Base-by-base conservation (phyloP, 2,329 filamentous ascomycete genomes). In the Mycosphaerella arachidis region DNA sequence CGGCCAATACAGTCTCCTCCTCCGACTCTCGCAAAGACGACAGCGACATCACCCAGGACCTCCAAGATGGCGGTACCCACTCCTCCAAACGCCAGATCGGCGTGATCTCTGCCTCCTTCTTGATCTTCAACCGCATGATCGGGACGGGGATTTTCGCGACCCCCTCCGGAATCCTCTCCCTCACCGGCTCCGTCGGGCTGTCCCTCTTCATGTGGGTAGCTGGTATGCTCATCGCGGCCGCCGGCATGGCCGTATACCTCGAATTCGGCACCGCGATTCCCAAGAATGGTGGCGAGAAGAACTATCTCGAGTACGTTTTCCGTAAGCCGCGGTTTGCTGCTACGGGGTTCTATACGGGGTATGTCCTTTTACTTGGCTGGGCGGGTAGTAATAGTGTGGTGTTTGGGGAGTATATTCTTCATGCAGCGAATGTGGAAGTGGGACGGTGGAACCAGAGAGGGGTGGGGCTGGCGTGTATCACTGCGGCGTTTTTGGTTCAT, bases 321-420 rank as follows among this genome's bases (percentile, higher is more conserved):
- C 79, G 82, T 37, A 81, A 77, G 65, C 86, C 86, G 1, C 79
- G 77, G 66, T 87, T 87, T 69, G 78, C 88, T 8, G 80, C 79
- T 50, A 88, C 85, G 7, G 81, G 79, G 13, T 75, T 87, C 57
- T 88, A 86, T 72, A 73, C 74, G 27, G 80, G 82, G 31, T 87
- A 88, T 62, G 82, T 86, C 12, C 68, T 89, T 29, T 78, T 89
- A 1, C 80, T 88, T 18, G 84, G 75, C 12, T 88, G 85, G 84
- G 84, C 85, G 0, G 83, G 83, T 6, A 83, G 83, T 13, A 89
- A 89, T 72, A 87, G 83, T 0, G 84, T 90, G 63, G 81, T 89
- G 43, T 89, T 90, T 64, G 86, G 86, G 61, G 85, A 88, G 70
- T 89, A 89, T 72, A 84, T 90, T 58, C 79, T 90, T 1, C 80